phyloP scores from a whole-genome alignment of 305 asterid genomes.

The Nicotiana rustica region DNA sequence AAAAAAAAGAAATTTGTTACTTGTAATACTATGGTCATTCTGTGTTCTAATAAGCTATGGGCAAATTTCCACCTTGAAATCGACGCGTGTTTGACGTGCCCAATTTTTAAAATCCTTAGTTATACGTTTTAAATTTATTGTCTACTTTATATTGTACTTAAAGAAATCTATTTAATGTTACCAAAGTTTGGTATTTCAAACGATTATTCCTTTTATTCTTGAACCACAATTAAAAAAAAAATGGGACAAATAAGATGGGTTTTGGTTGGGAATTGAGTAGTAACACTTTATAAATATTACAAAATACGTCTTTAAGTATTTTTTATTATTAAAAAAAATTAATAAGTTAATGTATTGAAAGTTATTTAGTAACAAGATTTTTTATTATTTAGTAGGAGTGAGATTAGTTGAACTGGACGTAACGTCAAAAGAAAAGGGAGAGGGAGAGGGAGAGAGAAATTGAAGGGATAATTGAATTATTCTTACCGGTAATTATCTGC shows the following conservation, averaged over 20 bases:
- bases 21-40: not conserved
- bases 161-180: not conserved
- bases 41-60: constrained; percentile 5
- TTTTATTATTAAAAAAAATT: not conserved
- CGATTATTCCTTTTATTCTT: not conserved
- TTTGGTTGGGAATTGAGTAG: constrained; percentile 4
- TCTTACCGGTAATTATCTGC: constrained; percentile 1
- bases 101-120: not conserved
- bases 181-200: not conserved
- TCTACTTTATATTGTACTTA: not conserved
- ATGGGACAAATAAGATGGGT: not conserved
- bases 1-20: not conserved
- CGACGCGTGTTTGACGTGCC: constrained; percentile 32
- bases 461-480: not conserved
- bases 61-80: constrained; percentile 18
- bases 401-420: too few species aligned
- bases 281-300: not conserved
- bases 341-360: too few species aligned
- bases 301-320: too few species aligned
- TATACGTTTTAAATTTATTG: not conserved
- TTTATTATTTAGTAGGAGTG: too few species aligned
- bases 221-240: not conserved
- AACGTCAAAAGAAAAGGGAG: not conserved
- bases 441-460: not conserved
- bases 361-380: too few species aligned